phyloP scores from a whole-genome alignment of 345 rosid species.

The Zanthoxylum bungeanum region DNA sequence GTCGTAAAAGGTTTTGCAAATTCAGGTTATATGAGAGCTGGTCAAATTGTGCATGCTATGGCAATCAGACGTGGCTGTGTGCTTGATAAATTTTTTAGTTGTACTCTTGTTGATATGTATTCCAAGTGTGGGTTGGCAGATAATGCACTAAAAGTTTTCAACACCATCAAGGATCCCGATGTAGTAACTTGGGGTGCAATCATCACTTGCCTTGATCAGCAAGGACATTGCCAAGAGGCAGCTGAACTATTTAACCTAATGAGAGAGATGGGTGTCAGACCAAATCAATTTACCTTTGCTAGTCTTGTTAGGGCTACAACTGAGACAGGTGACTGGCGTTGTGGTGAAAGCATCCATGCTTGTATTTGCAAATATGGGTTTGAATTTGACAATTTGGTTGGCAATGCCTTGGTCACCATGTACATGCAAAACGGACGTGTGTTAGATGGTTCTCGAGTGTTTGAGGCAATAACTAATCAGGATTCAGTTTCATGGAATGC shows the following conservation, averaged over 20 bases:
- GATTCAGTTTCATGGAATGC: conserved; percentile 44
- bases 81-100: conserved; percentile 37
- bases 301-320: conserved; percentile 34
- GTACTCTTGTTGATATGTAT: conserved; percentile 44
- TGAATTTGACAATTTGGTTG: conserved; percentile 26
- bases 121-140: conserved; percentile 38
- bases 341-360: conserved; percentile 41
- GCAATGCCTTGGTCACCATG: conserved; percentile 44
- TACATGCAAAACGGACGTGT: conserved; percentile 33
- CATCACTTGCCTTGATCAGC: conserved; percentile 38
- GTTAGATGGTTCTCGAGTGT: conserved; percentile 32
- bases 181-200: conserved; percentile 40
- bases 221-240: conserved; percentile 30
- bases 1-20: conserved; percentile 36
- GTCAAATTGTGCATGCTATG: conserved; percentile 38
- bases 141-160: conserved; percentile 40
- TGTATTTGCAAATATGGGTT: conserved; percentile 35
- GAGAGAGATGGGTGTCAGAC: conserved; percentile 32
- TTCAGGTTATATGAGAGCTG: conserved; percentile 29
- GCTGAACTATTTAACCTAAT: conserved; percentile 33
- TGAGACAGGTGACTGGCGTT: conserved; percentile 21
- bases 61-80: conserved; percentile 34
- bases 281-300: conserved; percentile 36
- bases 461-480: conserved; percentile 29
- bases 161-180: conserved; percentile 33